Evolutionary conservation across 202 grass and related monocot genomes (phyloP).

Genomic region (Sporobolus alterniflorus): DNA sequence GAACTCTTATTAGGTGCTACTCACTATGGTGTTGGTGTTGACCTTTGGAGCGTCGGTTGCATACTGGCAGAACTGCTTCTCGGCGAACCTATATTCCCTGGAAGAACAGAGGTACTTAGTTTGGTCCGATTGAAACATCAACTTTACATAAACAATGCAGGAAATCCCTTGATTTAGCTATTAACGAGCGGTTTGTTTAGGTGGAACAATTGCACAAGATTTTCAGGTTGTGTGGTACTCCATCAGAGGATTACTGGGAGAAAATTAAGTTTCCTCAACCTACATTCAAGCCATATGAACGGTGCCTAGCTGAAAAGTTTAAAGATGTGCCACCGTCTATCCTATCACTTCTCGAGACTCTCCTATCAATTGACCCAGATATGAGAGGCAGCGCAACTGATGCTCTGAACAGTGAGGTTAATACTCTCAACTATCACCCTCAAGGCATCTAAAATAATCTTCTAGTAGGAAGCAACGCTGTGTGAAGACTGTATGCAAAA

Average conservation of each 20-base stretch:
- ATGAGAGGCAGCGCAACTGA: constrained; percentile 80
- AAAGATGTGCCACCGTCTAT: constrained; percentile 62
- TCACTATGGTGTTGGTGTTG: constrained; percentile 77
- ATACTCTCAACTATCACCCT: constrained; percentile 14
- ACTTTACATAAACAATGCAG: constrained; percentile 12
- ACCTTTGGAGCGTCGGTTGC: constrained; percentile 97
- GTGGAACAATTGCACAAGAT: constrained; percentile 98
- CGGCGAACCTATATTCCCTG: constrained; percentile 74
- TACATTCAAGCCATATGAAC: constrained; percentile 75
- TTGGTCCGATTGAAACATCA: neutral
- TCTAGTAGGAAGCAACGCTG: neutral
- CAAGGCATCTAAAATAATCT: neutral
- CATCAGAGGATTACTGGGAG: constrained; percentile 83
- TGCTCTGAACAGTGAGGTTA: constrained; percentile 93
- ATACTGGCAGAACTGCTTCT: constrained; percentile 89
- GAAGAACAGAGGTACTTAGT: constrained; percentile 83
- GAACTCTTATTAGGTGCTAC: constrained; percentile 92
- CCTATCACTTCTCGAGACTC: constrained; percentile 73
- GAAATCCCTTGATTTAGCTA: neutral
- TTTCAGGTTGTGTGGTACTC: constrained; percentile 94
- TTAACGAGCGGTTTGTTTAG: constrained; percentile 45
- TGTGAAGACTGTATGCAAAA: neutral
- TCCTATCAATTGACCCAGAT: constrained; percentile 85
- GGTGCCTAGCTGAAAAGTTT: constrained; percentile 73
- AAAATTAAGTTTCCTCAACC: constrained; percentile 69